Evolutionary conservation across 2,329 filamentous ascomycete genomes (phyloP).

Genomic region (Coniochaeta sp.): DNA sequence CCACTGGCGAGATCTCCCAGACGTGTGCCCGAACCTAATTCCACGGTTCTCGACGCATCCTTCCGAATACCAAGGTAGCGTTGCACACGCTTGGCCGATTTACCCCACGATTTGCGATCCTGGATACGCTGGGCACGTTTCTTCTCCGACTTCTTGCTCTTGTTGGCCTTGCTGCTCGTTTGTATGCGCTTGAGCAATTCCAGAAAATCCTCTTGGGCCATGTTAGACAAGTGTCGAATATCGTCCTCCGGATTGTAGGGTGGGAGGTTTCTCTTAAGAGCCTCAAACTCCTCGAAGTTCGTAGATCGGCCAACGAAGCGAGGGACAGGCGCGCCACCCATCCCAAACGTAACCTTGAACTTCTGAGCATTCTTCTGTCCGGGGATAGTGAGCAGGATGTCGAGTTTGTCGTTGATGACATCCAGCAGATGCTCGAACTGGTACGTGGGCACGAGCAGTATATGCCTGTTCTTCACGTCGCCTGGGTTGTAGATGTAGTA

Average conservation of each 20-base stretch:
- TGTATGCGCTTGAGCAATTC: slow-evolving; percentile 45
- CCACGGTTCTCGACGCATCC: neutral
- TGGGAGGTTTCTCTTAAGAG: slow-evolving; percentile 24
- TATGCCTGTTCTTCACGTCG: slow-evolving; percentile 38
- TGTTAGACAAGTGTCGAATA: slow-evolving; percentile 24
- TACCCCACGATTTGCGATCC: slow-evolving; percentile 43
- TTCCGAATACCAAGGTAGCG: slow-evolving; percentile 64
- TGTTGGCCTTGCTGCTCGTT: slow-evolving; percentile 35
- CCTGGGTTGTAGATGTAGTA: slow-evolving; percentile 58
- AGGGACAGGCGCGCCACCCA: slow-evolving; percentile 55
- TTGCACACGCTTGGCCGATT: slow-evolving; percentile 57
- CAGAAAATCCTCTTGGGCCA: slow-evolving; percentile 39
- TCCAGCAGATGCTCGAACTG: slow-evolving; percentile 61
- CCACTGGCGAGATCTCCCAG: neutral
- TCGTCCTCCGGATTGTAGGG: slow-evolving; percentile 27
- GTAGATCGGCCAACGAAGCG: slow-evolving; percentile 56
- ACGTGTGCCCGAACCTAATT: neutral
- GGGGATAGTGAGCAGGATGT: slow-evolving; percentile 51
- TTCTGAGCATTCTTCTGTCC: slow-evolving; percentile 37
- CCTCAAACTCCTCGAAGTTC: slow-evolving; percentile 27
- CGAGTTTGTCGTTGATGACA: slow-evolving; percentile 54
- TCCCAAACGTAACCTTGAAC: slow-evolving; percentile 56
- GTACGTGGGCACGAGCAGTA: slow-evolving; percentile 58
- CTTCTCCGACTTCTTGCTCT: slow-evolving; percentile 39
- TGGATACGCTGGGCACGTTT: slow-evolving; percentile 38